Evolutionary conservation across 805 yeast species (phyloP).

Genomic region (Saccharomycopsis guyanensis): DNA sequence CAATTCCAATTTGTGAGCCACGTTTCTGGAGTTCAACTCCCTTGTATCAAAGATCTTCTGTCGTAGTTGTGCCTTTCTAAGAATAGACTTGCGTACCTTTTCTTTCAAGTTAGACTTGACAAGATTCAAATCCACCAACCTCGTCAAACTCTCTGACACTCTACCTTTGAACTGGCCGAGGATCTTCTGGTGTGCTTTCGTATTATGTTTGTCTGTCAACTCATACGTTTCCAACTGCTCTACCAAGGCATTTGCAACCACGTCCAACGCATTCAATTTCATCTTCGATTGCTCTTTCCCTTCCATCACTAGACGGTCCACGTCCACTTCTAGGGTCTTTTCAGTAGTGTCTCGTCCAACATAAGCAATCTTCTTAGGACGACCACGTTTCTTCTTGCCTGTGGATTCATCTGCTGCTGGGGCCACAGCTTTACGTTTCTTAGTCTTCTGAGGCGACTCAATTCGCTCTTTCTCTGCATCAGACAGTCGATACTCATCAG

Average conservation of each 20-base stretch:
- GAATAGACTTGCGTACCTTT: neutral
- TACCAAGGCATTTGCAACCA: constrained; percentile 9
- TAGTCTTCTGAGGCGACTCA: no score
- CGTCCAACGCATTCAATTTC: constrained; percentile 14
- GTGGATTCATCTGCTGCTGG: neutral
- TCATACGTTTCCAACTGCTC: constrained; percentile 7
- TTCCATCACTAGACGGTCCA: neutral
- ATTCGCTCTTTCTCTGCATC: no score
- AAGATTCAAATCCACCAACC: constrained; percentile 15
- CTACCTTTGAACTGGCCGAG: constrained; percentile 8
- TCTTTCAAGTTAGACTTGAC: constrained; percentile 2
- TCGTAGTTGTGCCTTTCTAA: neutral
- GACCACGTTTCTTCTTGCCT: neutral
- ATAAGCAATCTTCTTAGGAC: neutral
- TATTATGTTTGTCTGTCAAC: neutral
- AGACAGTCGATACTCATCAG: no score
- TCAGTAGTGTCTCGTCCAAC: neutral
- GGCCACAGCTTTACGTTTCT: no score
- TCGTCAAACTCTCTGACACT: constrained; percentile 6
- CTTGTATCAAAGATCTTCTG: constrained; percentile 2
- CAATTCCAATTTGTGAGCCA: neutral
- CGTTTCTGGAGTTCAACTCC: constrained; percentile 5
- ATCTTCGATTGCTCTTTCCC: neutral
- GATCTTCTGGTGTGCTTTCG: constrained; percentile 1
- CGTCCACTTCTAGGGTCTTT: neutral